phyloP scores from a whole-genome alignment of 257 asterid species.

The Solanum sitiens region DNA sequence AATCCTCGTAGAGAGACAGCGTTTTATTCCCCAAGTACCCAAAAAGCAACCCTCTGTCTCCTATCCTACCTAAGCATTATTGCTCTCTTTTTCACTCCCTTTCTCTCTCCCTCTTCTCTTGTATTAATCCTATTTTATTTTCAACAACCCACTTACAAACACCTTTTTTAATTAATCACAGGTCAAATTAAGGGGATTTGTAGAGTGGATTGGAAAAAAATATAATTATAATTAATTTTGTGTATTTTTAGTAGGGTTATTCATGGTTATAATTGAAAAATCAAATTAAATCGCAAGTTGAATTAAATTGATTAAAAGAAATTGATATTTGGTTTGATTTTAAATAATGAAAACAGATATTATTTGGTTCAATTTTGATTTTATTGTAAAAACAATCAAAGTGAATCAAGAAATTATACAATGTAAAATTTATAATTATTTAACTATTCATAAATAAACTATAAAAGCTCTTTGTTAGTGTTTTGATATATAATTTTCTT shows the following conservation, averaged over 20 bases:
- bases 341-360: too few species aligned
- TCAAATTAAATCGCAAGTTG: too few species aligned
- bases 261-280: too few species aligned
- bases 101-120: neutral
- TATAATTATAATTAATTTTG: neutral
- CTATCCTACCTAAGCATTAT: conserved; percentile 22
- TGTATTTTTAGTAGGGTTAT: too few species aligned
- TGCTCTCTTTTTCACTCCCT: conserved; percentile 8
- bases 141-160: conserved; percentile 20
- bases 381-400: too few species aligned
- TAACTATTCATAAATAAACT: neutral
- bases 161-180: conserved; percentile 19
- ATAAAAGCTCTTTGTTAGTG: neutral
- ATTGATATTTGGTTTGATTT: neutral
- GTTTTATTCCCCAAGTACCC: conserved; percentile 36
- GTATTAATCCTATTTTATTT: conserved; percentile 2
- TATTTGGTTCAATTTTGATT: neutral
- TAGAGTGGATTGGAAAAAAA: neutral
- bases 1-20: conserved; percentile 37
- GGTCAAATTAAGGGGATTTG: neutral
- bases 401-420: too few species aligned
- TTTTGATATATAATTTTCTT: neutral
- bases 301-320: too few species aligned
- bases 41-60: conserved; percentile 52
- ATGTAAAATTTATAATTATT: too few species aligned